Percentiles rank a stretch among this genome's conserved stretches.
Evolutionary conservation across 2,329 filamentous ascomycete genomes (phyloP).

Genomic region (Davidsoniella australis): DNA sequence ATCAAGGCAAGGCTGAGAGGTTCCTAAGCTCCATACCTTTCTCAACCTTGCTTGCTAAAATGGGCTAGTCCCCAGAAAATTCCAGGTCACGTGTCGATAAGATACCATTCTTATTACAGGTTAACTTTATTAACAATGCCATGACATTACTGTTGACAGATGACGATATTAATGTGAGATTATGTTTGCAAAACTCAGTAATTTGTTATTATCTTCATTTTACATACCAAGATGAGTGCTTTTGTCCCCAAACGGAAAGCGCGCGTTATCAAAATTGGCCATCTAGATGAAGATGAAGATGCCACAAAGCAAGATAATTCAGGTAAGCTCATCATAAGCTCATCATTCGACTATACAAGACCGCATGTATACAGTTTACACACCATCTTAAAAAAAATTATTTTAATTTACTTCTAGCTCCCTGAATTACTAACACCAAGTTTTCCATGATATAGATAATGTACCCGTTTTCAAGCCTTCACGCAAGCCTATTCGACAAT

Average conservation of each 20-base stretch:
- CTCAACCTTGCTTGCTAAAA: background rate
- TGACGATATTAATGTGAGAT: too few relatives aligned
- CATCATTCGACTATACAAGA: background rate
- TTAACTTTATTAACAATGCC: too few relatives aligned
- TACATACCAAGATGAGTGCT: slow-evolving; percentile 28
- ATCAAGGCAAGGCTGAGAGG: slow-evolving; percentile 6
- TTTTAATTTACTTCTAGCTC: slow-evolving; percentile 1
- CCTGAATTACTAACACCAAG: slow-evolving; percentile 3
- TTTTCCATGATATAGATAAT: background rate
- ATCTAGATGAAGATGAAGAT: slow-evolving; percentile 32
- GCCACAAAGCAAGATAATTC: background rate
- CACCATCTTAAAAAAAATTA: background rate
- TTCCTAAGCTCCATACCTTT: background rate
- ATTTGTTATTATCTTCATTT: background rate
- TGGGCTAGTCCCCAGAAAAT: slow-evolving; percentile 14
- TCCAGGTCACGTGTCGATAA: slow-evolving; percentile 32
- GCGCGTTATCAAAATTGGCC: slow-evolving; percentile 56
- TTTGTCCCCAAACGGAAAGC: slow-evolving; percentile 49
- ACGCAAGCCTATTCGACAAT: slow-evolving; percentile 39
- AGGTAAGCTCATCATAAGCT: slow-evolving; percentile 5
- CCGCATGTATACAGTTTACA: background rate
- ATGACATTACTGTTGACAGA: too few relatives aligned
- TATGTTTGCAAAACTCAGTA: too few relatives aligned
- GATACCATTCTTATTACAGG: slow-evolving; percentile 18
- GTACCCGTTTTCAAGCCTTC: slow-evolving; percentile 22